Base-by-base conservation (phyloP, 2,329 filamentous ascomycete species). In the Immersiporthe knoxdaviesiana region DNA sequence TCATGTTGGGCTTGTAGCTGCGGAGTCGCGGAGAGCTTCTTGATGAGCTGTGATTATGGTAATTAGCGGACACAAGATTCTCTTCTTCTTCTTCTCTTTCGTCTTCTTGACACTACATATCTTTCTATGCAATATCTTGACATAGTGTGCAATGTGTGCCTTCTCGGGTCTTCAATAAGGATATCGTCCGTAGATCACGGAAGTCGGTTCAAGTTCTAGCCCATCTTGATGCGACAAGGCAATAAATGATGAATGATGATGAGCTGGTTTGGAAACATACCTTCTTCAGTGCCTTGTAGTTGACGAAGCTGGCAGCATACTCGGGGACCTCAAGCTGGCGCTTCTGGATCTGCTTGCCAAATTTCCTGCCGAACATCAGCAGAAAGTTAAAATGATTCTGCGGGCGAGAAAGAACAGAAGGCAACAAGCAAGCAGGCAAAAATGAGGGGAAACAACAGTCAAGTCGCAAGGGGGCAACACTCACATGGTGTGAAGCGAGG, bases 261-360 rank as follows among this genome's bases (percentile, higher is more conserved):
- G 50, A 16, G 18, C 24, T 39, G 54, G 61, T 58, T 27, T 27
- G n/a, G 73, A 54, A 59, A 79, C 82, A 72, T 78, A 97, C 96
- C 93, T 98, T 98, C 83, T 99, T 99, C 75, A 99, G 86, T 71
- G 94, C 94, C 84, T 99, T 99, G 85, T 99, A 99, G 83, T 99
- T 97, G 76, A 98, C 94, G 79, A 99, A 99, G 82, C 94, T 97
- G 73, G 95, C 94, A 72, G 96, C 95, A 91, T 99, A 99, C 87
- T 99, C 96, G 71, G 96, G 96, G 71, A 99, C 94, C 81, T 99
- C 96, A 77, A 99, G 92, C 87, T 99, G 96, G 79, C 94, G 91
- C 85, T 97, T 97, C 85, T 98, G 96, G 75, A 99, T 97, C 80
- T 97, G 93, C 86, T 99, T 99, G 81, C 96, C 96, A 85, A 99